Evolutionary conservation across 345 rosid genomes (phyloP), one percentile per base, ranked within the genome.

Genomic region (Mangifera indica): DNA sequence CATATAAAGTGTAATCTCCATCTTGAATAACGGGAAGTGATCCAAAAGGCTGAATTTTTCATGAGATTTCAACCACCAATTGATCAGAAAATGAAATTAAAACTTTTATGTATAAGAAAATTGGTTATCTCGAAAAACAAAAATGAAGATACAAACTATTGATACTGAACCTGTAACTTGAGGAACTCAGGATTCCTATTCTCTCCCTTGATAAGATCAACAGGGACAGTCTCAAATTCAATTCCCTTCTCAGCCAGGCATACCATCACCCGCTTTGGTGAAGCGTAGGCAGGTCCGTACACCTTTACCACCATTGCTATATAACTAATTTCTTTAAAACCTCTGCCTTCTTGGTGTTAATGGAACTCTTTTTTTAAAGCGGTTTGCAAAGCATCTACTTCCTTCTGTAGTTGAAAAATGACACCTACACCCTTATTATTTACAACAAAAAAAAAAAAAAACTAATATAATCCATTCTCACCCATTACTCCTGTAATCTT

Each of bases 201-300:
- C 65, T 91, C 94, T 49, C 94, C 91, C 68, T 87, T 89, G 67
- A 82, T 6, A 69, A 87, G 81, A 84, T 87, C 91, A 60, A 91
- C 69, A 1, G 87, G 84, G 56, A 84, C 71, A 49, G 91, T 84
- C 52, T 89, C 91, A 63, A 87, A 87, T 17, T 86, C 57, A 0
- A 89, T 66, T 1, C 79, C 91, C 78, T 87, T 91, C 82, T 89
- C 94, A 5, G 83, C 26, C 15, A 81, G 77, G 51, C 87, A 81
- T 22, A 75, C 75, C 2, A 89, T 21, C 46, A 81, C 95, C 8
- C 92, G 59, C 84, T 89, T 87, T 0, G 88, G 87, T 32, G 84
- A 81, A 69, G 77, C 87, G 66, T 78, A 84, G 58, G 66, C 81
- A 3, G 92, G 80, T 32, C 92, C 90, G 69, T 82, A 87, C 77